Percentiles rank a stretch among this genome's conserved stretches.
Evolutionary conservation across 345 rosid species (phyloP).

Genomic region (Leavenworthia alabamica): DNA sequence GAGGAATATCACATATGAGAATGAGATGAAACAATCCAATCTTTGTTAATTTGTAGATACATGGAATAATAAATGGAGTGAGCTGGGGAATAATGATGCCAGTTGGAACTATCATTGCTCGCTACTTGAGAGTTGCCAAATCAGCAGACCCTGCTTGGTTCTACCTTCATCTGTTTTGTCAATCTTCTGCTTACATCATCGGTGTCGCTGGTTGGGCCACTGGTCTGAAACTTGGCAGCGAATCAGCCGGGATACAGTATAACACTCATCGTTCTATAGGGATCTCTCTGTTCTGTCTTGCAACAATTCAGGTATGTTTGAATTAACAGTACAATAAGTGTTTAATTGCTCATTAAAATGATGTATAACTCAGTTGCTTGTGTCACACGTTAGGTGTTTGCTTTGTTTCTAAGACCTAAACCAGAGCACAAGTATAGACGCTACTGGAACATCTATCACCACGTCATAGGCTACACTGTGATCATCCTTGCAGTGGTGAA

Average conservation of each 20-base stretch:
- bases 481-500: background rate
- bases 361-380: background rate
- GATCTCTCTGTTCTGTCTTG: slow-evolving; percentile 66
- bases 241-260: slow-evolving; percentile 48
- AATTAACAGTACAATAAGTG: background rate
- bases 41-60: slow-evolving; percentile 40
- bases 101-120: slow-evolving; percentile 56
- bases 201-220: slow-evolving; percentile 90
- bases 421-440: slow-evolving; percentile 1
- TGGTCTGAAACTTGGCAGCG: slow-evolving; percentile 78
- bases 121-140: slow-evolving; percentile 68
- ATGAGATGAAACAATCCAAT: background rate
- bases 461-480: background rate
- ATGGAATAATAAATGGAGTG: slow-evolving; percentile 66
- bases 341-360: background rate
- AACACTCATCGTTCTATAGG: slow-evolving; percentile 59
- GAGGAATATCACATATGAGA: background rate
- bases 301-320: slow-evolving; percentile 62
- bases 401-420: background rate
- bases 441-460: background rate
- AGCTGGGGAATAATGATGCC: slow-evolving; percentile 95
- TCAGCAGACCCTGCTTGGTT: slow-evolving; percentile 82
- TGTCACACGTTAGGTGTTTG: background rate
- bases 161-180: slow-evolving; percentile 69
- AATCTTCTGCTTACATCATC: slow-evolving; percentile 55